Conservation (phyloP, 208 protist species). For the Trypanosoma boissoni region DNA sequence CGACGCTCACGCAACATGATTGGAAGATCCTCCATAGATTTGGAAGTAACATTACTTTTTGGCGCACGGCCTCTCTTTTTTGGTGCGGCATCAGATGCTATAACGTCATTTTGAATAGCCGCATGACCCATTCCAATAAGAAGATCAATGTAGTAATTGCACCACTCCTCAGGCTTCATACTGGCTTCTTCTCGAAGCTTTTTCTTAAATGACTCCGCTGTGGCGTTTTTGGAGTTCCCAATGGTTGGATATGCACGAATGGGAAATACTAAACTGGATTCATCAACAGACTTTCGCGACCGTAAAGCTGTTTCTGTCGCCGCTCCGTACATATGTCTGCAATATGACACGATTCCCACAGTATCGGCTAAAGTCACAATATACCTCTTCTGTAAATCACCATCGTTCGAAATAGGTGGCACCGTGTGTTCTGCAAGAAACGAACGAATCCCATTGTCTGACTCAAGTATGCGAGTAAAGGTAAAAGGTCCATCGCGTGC, state of each 20-base stretch:
- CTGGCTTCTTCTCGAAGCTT: conserved; percentile 62
- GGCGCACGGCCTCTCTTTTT: conserved; percentile 28
- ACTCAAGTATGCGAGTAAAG: conserved; percentile 49
- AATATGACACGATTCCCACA: conserved; percentile 69
- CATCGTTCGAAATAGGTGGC: conserved; percentile 12
- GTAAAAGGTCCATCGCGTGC: conserved; percentile 81
- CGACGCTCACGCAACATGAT: conserved; percentile 78
- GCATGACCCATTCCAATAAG: conserved; percentile 81
- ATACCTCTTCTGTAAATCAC: conserved; percentile 55
- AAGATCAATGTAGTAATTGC: conserved; percentile 79
- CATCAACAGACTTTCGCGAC: conserved; percentile 1
- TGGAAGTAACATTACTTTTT: conserved; percentile 34
- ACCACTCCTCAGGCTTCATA: conserved; percentile 91
- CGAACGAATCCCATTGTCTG: conserved; percentile 33
- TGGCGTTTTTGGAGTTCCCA: conserved; percentile 36
- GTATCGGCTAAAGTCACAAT: conserved; percentile 81
- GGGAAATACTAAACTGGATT: conserved; percentile 54
- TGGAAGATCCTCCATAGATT: conserved; percentile 47
- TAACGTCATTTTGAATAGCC: conserved; percentile 65
- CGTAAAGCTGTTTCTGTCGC: conserved; percentile 22
- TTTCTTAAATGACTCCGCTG: conserved; percentile 60
- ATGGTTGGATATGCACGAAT: conserved; percentile 47
- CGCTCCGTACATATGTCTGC: conserved; percentile 56
- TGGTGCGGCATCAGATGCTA: conserved; percentile 16
- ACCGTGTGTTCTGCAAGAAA: conserved; percentile 66